Base-by-base conservation (phyloP, 176 grass and related monocot species). In the Zea luxurians region DNA sequence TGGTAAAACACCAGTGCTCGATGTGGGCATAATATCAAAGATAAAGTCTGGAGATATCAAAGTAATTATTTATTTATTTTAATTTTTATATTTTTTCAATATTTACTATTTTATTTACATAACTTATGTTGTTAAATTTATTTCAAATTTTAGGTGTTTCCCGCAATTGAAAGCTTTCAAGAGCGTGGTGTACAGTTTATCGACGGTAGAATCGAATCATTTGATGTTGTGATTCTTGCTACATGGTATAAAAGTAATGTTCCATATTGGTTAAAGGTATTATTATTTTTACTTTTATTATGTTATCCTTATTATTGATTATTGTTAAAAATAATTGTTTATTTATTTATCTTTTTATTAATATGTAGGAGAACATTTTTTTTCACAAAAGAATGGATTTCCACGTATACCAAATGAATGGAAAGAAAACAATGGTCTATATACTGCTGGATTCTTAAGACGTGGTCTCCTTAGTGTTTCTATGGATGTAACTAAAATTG, bases 221-320 rank as follows among this genome's bases (percentile, higher is more conserved):
- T 94, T 13, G 91, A 98, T 15, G 78, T 37, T 18, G 83, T 92
- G 15, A 78, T 98, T 12, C 82, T 98, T 12, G 95, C 95, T 20
- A 98, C 95, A 3, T 91, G 95, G 3, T 98, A 90, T 46, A 86
- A 71, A 70, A 98, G 91, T 48, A 98, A 98, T 72, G 95, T 94
- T n/a, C 85, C 89, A 54, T 85, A 74, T 62, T 98, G 95, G 95
- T 74, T 98, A 50, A 92, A 94, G 91, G 95, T 98, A 18, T 2
- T 44, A 2, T 64, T 0, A 17, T 0, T 76, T 64, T 47, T 48
- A 0, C 27, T 37, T 63, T n/a, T 21, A 0, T 0, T 1, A 13
- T 27, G 5, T 9, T 8, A 43, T 47, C 0, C 2, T 69, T 12
- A 34, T 13, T 4, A 1, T 35, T 36, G 1, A 7, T 55, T 4